These are phyloP conservation scores for Diaporthe sp. DNA, from an alignment of 2,329 filamentous ascomycete species.

Conservation along the genomic window DNA sequence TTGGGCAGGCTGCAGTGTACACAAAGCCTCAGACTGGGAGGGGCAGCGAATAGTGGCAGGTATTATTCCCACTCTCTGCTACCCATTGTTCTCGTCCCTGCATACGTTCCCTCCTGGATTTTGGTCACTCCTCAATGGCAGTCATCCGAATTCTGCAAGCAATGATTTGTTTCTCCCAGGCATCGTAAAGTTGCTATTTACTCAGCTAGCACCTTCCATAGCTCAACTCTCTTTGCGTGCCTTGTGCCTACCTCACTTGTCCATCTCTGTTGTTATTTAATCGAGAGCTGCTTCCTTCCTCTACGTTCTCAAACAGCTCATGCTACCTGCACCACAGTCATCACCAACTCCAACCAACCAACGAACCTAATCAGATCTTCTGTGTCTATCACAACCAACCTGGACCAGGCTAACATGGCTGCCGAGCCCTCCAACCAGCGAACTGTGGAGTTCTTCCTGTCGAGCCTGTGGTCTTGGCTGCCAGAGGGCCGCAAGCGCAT, in stretches of 20 bases:
- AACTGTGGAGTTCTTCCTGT: slow-evolving; percentile 45
- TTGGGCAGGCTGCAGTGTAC: neutral
- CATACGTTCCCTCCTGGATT: neutral
- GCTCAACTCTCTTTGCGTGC: neutral
- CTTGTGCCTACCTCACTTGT: neutral
- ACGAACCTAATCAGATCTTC: neutral
- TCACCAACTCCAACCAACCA: neutral
- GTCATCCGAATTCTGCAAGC: neutral
- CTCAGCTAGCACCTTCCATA: neutral
- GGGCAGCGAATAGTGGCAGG: neutral
- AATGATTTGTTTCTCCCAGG: neutral
- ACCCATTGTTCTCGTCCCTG: neutral
- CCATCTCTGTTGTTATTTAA: neutral
- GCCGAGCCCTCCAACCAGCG: neutral
- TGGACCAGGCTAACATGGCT: neutral
- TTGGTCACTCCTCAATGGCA: neutral
- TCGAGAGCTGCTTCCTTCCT: neutral
- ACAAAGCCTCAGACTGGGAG: neutral
- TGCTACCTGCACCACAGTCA: neutral
- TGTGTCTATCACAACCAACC: too few species aligned
- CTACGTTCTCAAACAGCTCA: neutral
- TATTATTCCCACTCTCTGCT: neutral
- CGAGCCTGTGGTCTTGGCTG: slow-evolving; percentile 48
- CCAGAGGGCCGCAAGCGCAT: slow-evolving; percentile 44
- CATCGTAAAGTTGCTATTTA: neutral